Base-by-base conservation (phyloP, 2,329 filamentous ascomycete species). In the Seiridium cupressi region DNA sequence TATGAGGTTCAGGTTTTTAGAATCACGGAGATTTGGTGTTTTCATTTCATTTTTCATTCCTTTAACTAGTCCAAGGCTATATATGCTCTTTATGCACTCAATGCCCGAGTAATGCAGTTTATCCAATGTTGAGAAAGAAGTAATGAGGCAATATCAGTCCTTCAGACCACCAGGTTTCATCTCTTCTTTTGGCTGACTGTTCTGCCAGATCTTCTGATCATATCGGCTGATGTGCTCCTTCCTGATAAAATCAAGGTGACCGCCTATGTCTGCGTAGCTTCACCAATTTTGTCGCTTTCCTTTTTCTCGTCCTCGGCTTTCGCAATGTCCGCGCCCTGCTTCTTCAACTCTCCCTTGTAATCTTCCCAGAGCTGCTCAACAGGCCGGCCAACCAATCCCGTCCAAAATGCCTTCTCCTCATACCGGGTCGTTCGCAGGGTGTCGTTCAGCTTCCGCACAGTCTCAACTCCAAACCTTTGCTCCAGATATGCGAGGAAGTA, bases 401-500 rank as follows among this genome's bases (percentile, higher is more conserved):
- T 77, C 93, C 90, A 90, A 73, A 95, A 85, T 56, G 74, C 68
- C 57, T 85, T 76, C 74, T 90, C 83, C 63, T 88, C 79, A 74
- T 95, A 91, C 75, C 77, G 79, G 46, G 78, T 78, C n/a, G 76
- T 76, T 62, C 87, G 80, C 71, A 96, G 74, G 64, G 82, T 84
- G 69, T 87, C 89, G 69, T 96, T 90, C 55, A 95, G 74, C 60
- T 79, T 81, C 59, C 84, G 78, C 35, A 90, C 81, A 0, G 84
- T 85, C 6, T 84, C 86, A 7, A 73, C 69, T 0, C 86, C 87
- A 65, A 84, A 90, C 53, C 81, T 81, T 42, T 78, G 73, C 76
- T 97, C 93, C 51, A 98, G 77, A 77, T 92, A 97, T 58, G 95
- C 88, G 55, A 98, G 76, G 68, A 98, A 98, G 73, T 92, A 98